Evolutionary conservation across 2,329 filamentous ascomycete genomes (phyloP).

Genomic region (Graphiopsis chlorocephala): DNA sequence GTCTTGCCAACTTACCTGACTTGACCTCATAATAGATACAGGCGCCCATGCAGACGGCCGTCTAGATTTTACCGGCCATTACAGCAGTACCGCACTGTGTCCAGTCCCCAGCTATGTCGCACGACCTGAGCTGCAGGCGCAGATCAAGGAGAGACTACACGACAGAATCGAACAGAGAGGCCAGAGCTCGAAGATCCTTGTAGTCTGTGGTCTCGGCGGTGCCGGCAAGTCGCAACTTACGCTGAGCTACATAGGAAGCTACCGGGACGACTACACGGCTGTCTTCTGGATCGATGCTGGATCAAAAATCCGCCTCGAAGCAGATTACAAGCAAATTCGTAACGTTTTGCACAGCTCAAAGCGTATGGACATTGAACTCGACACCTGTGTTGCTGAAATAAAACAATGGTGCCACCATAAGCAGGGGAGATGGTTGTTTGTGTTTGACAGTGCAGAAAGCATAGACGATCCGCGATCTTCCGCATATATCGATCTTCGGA

Average conservation of each 20-base stretch:
- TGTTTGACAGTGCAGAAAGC: constrained; percentile 5
- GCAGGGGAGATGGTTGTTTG: constrained; percentile 1
- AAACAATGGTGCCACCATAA: neutral
- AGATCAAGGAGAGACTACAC: constrained; percentile 5
- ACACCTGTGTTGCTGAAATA: neutral
- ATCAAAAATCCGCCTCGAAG: neutral
- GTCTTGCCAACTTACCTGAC: neutral
- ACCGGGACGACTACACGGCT: constrained; percentile 22
- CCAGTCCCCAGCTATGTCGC: neutral
- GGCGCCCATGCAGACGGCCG: neutral
- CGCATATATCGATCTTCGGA: neutral
- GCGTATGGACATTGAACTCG: neutral
- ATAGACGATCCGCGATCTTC: neutral
- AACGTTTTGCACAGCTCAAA: neutral
- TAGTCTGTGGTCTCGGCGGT: constrained; percentile 24
- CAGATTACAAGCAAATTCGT: neutral
- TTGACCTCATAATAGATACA: neutral
- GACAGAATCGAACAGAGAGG: neutral
- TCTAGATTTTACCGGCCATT: neutral
- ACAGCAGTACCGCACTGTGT: neutral
- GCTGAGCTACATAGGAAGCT: constrained; percentile 20
- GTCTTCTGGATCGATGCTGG: constrained; percentile 27
- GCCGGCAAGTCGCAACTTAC: constrained; percentile 27
- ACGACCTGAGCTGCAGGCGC: neutral
- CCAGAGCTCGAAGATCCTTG: neutral